Base-by-base conservation (phyloP, 805 yeast genomes). In the Candida ipomoeae region DNA sequence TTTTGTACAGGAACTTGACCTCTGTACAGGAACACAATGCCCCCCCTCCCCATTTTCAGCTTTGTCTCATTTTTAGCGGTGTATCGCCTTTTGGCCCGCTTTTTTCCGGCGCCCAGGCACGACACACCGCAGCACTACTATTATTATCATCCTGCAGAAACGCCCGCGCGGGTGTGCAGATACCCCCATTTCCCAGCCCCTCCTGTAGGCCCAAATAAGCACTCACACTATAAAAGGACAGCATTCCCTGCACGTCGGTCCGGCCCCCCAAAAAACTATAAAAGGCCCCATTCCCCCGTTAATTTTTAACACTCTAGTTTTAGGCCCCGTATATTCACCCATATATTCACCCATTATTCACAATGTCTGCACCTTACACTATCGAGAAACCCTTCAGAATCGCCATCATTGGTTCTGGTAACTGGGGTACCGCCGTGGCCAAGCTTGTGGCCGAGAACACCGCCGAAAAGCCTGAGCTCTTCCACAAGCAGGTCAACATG, bases 341-440 rank as follows among this genome's bases (percentile, higher is more conserved):
- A 20, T 4, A n/a, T n/a, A n/a, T n/a, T n/a, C n/a, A n/a, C n/a
- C n/a, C n/a, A n/a, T 7, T 8, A 37, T 37, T 37, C 48, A 50
- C 46, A 56, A 58, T 61, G 58, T 59, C 66, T 36, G 55, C 63
- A 21, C 69, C 74, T 48, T 68, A 67, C 53, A 60, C 59, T 39
- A 61, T 72, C 49, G 66, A 56, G 34, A 60, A 55, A 34, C 69
- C 70, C 3, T 72, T 71, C 63, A 68, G 56, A 53, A 62, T 74
- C 46, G 69, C 74, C 57, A 72, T 74, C 48, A 68, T 74, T 48
- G 78, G 78, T 15, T 71, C 75, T 17, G 78, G 78, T 36, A 74
- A 73, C 60, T 74, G 78, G 78, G 78, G 78, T 26, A 73, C 78
- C 39, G 73, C 78, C 41, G 72, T 74, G 29, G 77, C 78, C 52